A percentile compares a stretch with the other conserved stretches of the same genome.
phyloP scores from a whole-genome alignment of 1,284 basidiomycete species.

The Trichosporon sp. region DNA sequence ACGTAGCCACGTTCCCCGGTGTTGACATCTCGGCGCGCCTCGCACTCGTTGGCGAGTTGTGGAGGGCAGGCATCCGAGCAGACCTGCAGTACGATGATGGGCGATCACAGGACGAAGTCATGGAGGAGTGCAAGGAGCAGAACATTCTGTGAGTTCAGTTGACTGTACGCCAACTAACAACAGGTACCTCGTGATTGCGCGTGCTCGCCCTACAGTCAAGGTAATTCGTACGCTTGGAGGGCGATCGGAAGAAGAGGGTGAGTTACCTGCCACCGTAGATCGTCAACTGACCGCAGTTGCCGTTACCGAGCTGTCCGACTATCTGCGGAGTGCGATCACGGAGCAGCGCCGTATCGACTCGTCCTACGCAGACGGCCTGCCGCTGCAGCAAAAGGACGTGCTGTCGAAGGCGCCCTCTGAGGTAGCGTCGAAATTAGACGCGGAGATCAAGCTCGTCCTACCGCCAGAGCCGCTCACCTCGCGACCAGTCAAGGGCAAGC shows the following conservation, averaged over 20 bases:
- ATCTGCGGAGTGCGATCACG: constrained; percentile 38
- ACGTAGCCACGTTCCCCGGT: constrained; percentile 51
- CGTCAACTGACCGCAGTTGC: constrained; percentile 25
- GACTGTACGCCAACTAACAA: background rate
- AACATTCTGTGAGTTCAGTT: constrained; percentile 41
- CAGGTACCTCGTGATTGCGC: constrained; percentile 45
- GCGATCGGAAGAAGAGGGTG: constrained; percentile 42
- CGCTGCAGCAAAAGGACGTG: constrained; percentile 17
- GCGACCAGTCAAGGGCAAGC: constrained; percentile 31
- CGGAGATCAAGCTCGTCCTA: constrained; percentile 42
- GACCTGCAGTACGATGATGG: constrained; percentile 54
- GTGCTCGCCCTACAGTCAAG: constrained; percentile 42
- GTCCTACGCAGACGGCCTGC: constrained; percentile 35
- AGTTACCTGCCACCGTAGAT: background rate
- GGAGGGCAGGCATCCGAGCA: constrained; percentile 53
- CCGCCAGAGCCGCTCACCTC: constrained; percentile 37
- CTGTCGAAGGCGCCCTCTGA: background rate
- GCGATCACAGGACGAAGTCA: constrained; percentile 38
- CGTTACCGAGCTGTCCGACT: constrained; percentile 38
- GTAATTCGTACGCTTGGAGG: constrained; percentile 22
- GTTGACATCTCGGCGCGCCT: constrained; percentile 51
- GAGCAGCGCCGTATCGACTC: constrained; percentile 47
- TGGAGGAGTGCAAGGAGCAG: constrained; percentile 45
- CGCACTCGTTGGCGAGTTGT: constrained; percentile 53
- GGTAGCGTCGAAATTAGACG: constrained; percentile 16